These are phyloP conservation scores for Rasamsonia emersonii DNA, from an alignment of 2,329 filamentous ascomycete species.

Conservation along the genomic window DNA sequence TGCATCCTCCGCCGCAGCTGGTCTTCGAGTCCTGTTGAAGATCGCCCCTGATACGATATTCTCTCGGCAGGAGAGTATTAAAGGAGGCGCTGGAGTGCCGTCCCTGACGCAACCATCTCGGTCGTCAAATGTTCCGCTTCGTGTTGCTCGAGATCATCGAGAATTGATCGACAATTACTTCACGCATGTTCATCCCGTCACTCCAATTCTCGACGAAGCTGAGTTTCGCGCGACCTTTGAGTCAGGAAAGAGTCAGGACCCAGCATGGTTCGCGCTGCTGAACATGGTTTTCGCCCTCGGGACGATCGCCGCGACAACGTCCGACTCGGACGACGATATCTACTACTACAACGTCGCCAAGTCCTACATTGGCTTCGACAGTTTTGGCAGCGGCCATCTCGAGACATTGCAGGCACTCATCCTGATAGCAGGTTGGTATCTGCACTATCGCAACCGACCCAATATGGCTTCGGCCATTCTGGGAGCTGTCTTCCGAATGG, in stretches of 20 bases:
- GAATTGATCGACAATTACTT: slow-evolving; percentile 14
- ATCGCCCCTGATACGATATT: slow-evolving; percentile 3
- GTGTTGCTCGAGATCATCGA: slow-evolving; percentile 8
- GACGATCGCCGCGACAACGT: slow-evolving; percentile 9
- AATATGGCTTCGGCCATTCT: slow-evolving; percentile 15
- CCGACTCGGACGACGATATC: slow-evolving; percentile 11
- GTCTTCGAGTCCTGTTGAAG: slow-evolving; percentile 5
- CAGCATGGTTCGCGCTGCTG: slow-evolving; percentile 15
- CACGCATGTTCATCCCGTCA: slow-evolving; percentile 11
- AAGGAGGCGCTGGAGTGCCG: no score
- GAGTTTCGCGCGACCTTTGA: slow-evolving; percentile 11
- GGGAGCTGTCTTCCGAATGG: slow-evolving; percentile 15
- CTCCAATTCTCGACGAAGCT: slow-evolving; percentile 13
- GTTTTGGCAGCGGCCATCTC: slow-evolving; percentile 12
- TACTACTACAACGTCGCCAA: slow-evolving; percentile 13
- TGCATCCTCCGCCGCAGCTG: slow-evolving; percentile 9
- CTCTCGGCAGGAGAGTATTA: no score
- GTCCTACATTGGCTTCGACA: slow-evolving; percentile 12
- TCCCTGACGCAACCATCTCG: not conserved
- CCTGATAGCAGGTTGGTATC: slow-evolving; percentile 14
- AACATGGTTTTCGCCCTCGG: slow-evolving; percentile 18
- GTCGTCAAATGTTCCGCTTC: not conserved
- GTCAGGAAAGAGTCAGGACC: slow-evolving; percentile 7
- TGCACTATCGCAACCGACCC: slow-evolving; percentile 14
- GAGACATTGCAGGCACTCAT: slow-evolving; percentile 14